A percentile compares a stretch with the other conserved stretches of the same genome.
These are phyloP conservation scores for Lactarius pseudohatsudake DNA, from an alignment of 768 basidiomycete species.

Conservation along the genomic window DNA sequence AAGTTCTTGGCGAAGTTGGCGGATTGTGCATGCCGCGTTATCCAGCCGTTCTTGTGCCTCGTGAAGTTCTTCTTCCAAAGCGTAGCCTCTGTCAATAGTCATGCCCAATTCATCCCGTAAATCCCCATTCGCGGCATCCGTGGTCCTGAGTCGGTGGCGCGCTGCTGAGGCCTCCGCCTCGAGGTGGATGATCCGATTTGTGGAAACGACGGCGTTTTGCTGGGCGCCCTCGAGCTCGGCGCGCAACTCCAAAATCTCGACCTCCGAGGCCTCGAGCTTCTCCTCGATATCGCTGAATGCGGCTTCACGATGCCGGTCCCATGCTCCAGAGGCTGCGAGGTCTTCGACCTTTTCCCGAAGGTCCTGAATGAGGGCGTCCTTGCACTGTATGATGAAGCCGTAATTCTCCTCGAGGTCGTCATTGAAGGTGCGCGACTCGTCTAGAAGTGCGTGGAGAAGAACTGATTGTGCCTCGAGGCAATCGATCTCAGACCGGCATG, in stretches of 20 bases:
- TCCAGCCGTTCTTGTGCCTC: constrained; percentile 16
- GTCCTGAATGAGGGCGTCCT: constrained; percentile 28
- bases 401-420: constrained; percentile 27
- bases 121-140: constrained; percentile 21
- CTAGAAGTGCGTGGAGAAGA: constrained; percentile 22
- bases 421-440: constrained; percentile 23
- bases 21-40: constrained; percentile 10
- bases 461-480: constrained; percentile 18
- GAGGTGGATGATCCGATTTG: constrained; percentile 30
- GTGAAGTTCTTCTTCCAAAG: constrained; percentile 25
- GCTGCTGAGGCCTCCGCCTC: constrained; percentile 20
- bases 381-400: constrained; percentile 22
- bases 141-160: constrained; percentile 16
- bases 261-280: constrained; percentile 23
- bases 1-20: constrained; percentile 23
- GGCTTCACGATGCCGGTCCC: constrained; percentile 17
- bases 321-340: constrained; percentile 6
- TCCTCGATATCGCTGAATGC: constrained; percentile 21
- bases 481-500: constrained; percentile 14
- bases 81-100: constrained; percentile 9
- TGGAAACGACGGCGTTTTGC: constrained; percentile 26
- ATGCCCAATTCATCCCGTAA: constrained; percentile 20
- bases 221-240: constrained; percentile 27
- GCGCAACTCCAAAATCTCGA: constrained; percentile 27
- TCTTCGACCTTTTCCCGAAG: constrained; percentile 23